phyloP scores from a whole-genome alignment of 2,329 filamentous ascomycete genomes.

The Ceratocystis eucalypticola region DNA sequence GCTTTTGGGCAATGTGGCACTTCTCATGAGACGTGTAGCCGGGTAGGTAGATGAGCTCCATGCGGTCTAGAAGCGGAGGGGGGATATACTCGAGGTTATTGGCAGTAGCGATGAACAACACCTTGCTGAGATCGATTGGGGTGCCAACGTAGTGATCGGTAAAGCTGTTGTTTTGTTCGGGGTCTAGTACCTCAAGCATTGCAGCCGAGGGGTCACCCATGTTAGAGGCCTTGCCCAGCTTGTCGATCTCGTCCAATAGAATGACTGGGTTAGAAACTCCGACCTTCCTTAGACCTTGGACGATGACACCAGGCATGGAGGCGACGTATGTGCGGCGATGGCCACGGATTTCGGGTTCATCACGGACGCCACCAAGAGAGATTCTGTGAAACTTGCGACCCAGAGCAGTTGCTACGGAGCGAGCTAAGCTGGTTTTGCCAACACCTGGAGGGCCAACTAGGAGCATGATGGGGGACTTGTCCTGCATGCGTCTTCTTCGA shows the following conservation, averaged over 20 bases:
- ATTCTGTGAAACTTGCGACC: slow-evolving; percentile 95
- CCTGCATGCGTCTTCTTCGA: slow-evolving; percentile 70
- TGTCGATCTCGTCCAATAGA: slow-evolving; percentile 94
- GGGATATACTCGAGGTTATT: slow-evolving; percentile 93
- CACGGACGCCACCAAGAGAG: slow-evolving; percentile 84
- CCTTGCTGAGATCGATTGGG: slow-evolving; percentile 88
- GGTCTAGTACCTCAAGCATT: slow-evolving; percentile 95
- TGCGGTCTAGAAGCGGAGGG: slow-evolving; percentile 81
- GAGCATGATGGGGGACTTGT: slow-evolving; percentile 91
- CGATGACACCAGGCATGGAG: slow-evolving; percentile 94
- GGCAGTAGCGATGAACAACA: slow-evolving; percentile 93
- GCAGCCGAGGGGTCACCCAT: slow-evolving; percentile 93
- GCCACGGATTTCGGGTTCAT: slow-evolving; percentile 92
- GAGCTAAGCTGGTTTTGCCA: slow-evolving; percentile 89
- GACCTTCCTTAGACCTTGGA: slow-evolving; percentile 87
- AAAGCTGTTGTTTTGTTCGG: slow-evolving; percentile 91
- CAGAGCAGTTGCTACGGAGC: slow-evolving; percentile 80
- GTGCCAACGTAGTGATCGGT: slow-evolving; percentile 94
- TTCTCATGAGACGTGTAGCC: slow-evolving; percentile 98
- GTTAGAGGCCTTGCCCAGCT: slow-evolving; percentile 78
- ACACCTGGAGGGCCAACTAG: slow-evolving; percentile 87
- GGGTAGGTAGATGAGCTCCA: slow-evolving; percentile 88
- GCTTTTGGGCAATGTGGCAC: slow-evolving; percentile 79
- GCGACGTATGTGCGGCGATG: slow-evolving; percentile 94
- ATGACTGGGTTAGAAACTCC: slow-evolving; percentile 93